These are phyloP conservation scores for Podaxis sp. DNA, from an alignment of 768 basidiomycete genomes.

Conservation along the genomic window DNA sequence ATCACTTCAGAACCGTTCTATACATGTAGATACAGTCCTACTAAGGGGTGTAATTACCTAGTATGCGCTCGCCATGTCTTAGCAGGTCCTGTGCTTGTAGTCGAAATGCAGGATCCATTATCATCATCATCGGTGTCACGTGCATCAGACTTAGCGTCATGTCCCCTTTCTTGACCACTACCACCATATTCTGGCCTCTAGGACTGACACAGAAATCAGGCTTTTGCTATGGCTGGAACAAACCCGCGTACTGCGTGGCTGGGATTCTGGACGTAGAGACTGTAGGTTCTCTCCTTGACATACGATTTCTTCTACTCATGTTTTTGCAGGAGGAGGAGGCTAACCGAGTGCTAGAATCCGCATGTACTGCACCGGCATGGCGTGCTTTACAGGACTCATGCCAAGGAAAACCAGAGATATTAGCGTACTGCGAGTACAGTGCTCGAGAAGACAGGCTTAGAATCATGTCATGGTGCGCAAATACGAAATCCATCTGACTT, in stretches of 20 bases:
- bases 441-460: background rate
- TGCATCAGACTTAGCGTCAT: background rate
- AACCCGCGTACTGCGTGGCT: conserved; percentile 49
- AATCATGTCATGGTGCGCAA: conserved; percentile 23
- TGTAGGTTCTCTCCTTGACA: background rate
- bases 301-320: background rate
- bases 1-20: too few relatives aligned
- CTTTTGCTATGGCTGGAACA: conserved; percentile 60
- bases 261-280: conserved; percentile 40
- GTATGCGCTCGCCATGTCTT: too few relatives aligned
- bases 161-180: conserved; percentile 20
- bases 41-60: too few relatives aligned
- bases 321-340: conserved; percentile 2
- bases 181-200: conserved; percentile 59
- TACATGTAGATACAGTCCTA: too few relatives aligned
- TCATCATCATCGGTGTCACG: too few relatives aligned
- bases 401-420: conserved; percentile 32
- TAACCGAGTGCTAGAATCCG: background rate
- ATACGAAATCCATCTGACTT: conserved; percentile 12
- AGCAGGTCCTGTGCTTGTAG: too few relatives aligned
- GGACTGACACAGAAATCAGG: conserved; percentile 44
- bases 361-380: conserved; percentile 23
- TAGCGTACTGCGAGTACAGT: conserved; percentile 32
- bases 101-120: too few relatives aligned
- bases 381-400: conserved; percentile 24